Conservation (phyloP, 228 moss, liverwort and hornwort genomes). For the Sphagnum fallax region DNA sequence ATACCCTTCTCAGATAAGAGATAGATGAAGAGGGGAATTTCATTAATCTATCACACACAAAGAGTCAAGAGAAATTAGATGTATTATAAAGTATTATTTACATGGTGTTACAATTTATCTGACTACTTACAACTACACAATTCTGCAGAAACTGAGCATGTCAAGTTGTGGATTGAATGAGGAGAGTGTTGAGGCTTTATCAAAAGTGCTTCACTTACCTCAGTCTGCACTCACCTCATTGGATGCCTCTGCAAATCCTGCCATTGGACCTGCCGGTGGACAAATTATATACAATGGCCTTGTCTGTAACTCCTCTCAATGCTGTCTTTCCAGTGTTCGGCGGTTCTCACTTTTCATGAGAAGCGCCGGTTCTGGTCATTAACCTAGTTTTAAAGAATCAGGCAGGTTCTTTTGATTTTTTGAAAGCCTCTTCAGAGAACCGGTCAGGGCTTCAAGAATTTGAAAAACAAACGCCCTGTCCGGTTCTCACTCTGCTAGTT, state of each 20-base stretch:
- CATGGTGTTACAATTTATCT: no score
- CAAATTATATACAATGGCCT: constrained; percentile 46
- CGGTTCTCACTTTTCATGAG: neutral
- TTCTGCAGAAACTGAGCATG: constrained; percentile 62
- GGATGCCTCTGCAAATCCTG: constrained; percentile 67
- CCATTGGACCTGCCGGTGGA: constrained; percentile 51
- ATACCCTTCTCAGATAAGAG: neutral
- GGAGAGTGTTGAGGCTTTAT: constrained; percentile 50
- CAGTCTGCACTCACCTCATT: constrained; percentile 57
- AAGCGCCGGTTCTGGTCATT: neutral
- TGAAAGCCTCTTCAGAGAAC: neutral
- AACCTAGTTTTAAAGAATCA: neutral
- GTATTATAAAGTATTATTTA: no score
- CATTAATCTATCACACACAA: no score
- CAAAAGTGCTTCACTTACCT: constrained; percentile 66
- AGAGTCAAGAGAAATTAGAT: no score
- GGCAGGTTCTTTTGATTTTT: neutral
- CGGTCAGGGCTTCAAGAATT: no score
- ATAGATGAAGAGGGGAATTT: no score
- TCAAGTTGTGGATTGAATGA: constrained; percentile 49
- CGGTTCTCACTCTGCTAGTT: no score
- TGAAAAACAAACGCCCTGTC: no score
- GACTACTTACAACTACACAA: neutral
- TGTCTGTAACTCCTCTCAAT: constrained; percentile 9
- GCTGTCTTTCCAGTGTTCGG: no score